Conservation (phyloP, 192 early-diverging fungal species). For the Linnemannia hyalina region DNA sequence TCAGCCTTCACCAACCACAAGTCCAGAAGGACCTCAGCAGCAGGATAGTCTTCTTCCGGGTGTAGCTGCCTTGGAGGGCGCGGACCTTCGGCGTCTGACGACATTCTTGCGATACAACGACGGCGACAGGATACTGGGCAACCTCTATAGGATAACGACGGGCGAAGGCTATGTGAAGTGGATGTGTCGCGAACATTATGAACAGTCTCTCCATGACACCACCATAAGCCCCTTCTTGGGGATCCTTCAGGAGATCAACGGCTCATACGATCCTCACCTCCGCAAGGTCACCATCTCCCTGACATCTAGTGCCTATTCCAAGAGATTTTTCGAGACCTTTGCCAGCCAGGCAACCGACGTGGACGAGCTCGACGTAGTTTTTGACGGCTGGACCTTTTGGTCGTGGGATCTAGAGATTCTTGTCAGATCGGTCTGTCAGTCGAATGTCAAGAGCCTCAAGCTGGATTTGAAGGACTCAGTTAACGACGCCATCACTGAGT, state of each 20-base stretch:
- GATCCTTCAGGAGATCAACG: neutral
- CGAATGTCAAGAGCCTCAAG: conserved; percentile 3
- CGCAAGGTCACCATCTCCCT: conserved; percentile 19
- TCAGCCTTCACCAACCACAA: no score
- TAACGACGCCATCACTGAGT: neutral
- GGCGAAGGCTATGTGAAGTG: conserved; percentile 29
- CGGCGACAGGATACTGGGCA: conserved; percentile 24
- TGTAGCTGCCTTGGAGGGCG: conserved; percentile 20
- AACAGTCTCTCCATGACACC: conserved; percentile 4
- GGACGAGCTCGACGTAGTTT: conserved; percentile 16
- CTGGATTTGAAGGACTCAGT: neutral
- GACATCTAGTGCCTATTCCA: neutral
- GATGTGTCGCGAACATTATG: conserved; percentile 40
- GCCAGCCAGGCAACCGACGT: neutral
- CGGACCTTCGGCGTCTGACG: conserved; percentile 16
- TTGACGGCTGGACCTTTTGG: conserved; percentile 1
- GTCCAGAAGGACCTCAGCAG: no score
- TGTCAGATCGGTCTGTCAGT: neutral
- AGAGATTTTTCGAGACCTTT: conserved; percentile 4
- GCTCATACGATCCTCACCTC: neutral
- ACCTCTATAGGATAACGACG: conserved; percentile 32
- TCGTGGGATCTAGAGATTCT: conserved; percentile 5
- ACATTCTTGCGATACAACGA: conserved; percentile 21
- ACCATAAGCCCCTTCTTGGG: conserved; percentile 3
- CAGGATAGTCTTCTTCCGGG: neutral